A percentile compares a stretch with the other conserved stretches of the same genome.
phyloP scores from a whole-genome alignment of 2,329 filamentous ascomycete species.

The Cryphonectria naterciae region DNA sequence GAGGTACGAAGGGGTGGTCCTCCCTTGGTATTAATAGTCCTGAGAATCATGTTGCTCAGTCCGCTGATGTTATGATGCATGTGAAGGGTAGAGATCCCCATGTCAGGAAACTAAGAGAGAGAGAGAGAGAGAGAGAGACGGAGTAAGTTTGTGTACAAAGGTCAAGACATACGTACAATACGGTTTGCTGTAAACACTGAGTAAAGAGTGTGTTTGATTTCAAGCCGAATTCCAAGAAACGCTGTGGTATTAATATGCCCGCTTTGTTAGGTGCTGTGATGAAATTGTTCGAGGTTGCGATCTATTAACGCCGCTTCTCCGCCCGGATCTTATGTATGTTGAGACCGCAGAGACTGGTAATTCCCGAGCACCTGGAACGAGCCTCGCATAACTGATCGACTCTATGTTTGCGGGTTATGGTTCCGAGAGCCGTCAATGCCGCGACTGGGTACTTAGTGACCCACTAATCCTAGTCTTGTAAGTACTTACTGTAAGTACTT shows the following conservation, averaged over 20 bases:
- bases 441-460: not conserved
- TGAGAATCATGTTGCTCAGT: slow-evolving; percentile 6
- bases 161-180: not conserved
- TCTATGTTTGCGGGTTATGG: too few relatives aligned
- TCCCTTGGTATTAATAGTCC: not conserved
- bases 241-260: not conserved
- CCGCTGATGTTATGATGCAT: not conserved
- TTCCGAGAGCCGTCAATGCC: not conserved
- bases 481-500: too few relatives aligned
- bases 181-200: not conserved
- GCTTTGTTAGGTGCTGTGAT: not conserved
- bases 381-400: too few relatives aligned
- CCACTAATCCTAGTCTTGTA: not conserved
- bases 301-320: not conserved
- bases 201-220: not conserved
- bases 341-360: not conserved
- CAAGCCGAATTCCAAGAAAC: not conserved
- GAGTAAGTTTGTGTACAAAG: not conserved
- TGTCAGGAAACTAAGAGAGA: not conserved
- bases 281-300: not conserved
- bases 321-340: not conserved
- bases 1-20: not conserved
- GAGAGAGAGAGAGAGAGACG: not conserved
- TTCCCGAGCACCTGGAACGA: not conserved
- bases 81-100: not conserved